These are phyloP conservation scores for Lactarius akahatsu DNA, from an alignment of 768 basidiomycete species.

Conservation along the genomic window DNA sequence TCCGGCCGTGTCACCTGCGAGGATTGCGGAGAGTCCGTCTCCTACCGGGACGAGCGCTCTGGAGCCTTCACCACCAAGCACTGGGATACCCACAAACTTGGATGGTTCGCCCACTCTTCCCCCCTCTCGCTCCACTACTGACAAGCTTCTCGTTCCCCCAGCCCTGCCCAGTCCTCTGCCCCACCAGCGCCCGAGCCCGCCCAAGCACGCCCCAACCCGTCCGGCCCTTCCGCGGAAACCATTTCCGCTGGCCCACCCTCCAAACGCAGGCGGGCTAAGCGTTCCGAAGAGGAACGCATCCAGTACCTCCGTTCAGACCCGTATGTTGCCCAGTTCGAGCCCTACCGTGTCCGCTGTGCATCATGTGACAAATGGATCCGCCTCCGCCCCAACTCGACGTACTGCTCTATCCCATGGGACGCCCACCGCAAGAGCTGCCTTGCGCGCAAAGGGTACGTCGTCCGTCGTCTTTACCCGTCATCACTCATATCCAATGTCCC, in stretches of 20 bases:
- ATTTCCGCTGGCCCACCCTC: constrained; percentile 26
- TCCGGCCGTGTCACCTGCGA: constrained; percentile 66
- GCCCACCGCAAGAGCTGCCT: constrained; percentile 82
- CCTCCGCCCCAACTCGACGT: constrained; percentile 81
- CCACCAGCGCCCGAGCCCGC: constrained; percentile 11
- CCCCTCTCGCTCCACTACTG: background rate
- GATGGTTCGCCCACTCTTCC: constrained; percentile 44
- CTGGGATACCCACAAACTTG: constrained; percentile 63
- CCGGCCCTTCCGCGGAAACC: constrained; percentile 4
- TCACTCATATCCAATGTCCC: constrained; percentile 32
- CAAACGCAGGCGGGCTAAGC: constrained; percentile 71
- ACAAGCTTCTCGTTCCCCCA: background rate
- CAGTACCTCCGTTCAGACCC: constrained; percentile 66
- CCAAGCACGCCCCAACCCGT: background rate
- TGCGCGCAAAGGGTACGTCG: constrained; percentile 67
- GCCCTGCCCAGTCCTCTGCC: constrained; percentile 13
- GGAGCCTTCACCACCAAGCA: constrained; percentile 65
- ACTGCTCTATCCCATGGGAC: constrained; percentile 88
- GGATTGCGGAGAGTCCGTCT: constrained; percentile 57
- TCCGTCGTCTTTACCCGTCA: constrained; percentile 11
- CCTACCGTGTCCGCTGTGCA: constrained; percentile 76
- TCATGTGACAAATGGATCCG: constrained; percentile 86
- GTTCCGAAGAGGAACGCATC: constrained; percentile 76
- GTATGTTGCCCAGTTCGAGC: constrained; percentile 78
- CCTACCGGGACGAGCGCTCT: constrained; percentile 63